Conservation (phyloP, 75 land plant genomes). For the Selaginella moellendorffii region DNA sequence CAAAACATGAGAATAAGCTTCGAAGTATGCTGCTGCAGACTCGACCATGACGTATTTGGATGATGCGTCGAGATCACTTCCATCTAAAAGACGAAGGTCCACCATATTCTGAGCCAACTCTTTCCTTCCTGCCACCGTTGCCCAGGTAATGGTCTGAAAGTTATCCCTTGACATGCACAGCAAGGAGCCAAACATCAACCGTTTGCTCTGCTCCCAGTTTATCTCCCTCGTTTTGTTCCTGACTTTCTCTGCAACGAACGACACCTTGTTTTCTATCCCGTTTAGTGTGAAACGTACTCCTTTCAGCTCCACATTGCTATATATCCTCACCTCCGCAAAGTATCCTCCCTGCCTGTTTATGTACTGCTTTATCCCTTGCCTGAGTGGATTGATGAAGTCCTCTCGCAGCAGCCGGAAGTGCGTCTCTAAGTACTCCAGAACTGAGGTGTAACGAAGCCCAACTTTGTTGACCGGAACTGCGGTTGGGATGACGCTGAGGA, state of each 20-base stretch:
- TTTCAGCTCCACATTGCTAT: not conserved
- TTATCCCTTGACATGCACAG: conserved; percentile 23
- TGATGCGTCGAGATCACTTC: too few relatives aligned
- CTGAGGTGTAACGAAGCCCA: conserved; percentile 9
- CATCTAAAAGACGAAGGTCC: not conserved
- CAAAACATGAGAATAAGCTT: conserved; percentile 22
- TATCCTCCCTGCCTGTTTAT: not conserved
- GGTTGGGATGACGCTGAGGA: not conserved
- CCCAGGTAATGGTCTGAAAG: conserved; percentile 22
- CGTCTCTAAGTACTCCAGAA: conserved; percentile 13
- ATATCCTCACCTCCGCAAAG: conserved; percentile 4
- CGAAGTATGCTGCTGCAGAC: conserved; percentile 17
- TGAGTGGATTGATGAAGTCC: conserved; percentile 10
- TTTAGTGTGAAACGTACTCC: not conserved
- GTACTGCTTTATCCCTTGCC: conserved; percentile 15
- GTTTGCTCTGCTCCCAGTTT: conserved; percentile 9
- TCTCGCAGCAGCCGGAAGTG: conserved; percentile 20
- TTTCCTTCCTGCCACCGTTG: conserved; percentile 12
- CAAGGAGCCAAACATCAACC: conserved; percentile 22
- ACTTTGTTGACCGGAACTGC: conserved; percentile 7
- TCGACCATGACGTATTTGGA: too few relatives aligned
- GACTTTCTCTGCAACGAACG: not conserved
- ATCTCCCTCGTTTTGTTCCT: not conserved
- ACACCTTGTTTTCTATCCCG: conserved; percentile 7
- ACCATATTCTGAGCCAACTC: not conserved